Evolutionary conservation across 345 rosid species (phyloP), one percentile per base, ranked within the genome.

Genomic region (Salix udensis): DNA sequence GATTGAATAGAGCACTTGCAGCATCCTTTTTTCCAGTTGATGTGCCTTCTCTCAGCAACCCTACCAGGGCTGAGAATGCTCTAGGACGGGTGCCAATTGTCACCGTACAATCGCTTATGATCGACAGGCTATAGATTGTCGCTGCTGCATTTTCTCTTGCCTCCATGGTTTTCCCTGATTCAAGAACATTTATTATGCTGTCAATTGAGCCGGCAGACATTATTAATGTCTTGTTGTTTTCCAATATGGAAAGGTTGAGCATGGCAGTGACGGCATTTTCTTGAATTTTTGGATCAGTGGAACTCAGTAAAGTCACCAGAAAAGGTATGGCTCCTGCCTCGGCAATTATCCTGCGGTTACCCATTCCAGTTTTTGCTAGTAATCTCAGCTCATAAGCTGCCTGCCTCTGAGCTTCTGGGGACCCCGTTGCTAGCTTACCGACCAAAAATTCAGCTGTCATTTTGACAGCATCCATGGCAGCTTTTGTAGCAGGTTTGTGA

Each of bases 271-370:
- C 91, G 3, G 87, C 89, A 76, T 91, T 86, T 84, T 91, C 96
- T 78, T 89, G 93, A 61, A 85, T 86, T 77, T 86, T 84, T 26
- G 91, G 70, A 78, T 89, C 96, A 8, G 53, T 76, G 14, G 93
- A 89, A 40, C 62, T 80, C 26, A 91, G 75, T 44, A 87, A 72
- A 10, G 83, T 84, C 70, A 89, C 89, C 1, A 91, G 87, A 78
- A 89, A 87, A 3, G 93, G 93, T 73, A 91, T 88, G 5, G 92
- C 91, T 69, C 96, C 93, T 2, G 88, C 91, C 84, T 91, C 93
- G 0, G 89, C 77, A 1, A 91, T 88, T 67, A 86, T 80, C 84
- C 90, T 85, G 16, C 93, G 81, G 46, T 86, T 89, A 65, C 85
- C 91, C 91, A 88, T 88, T 61, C 91, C 89, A 0, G 89, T 88